phyloP scores from a whole-genome alignment of 345 rosid species.

The Populus pruinosa region DNA sequence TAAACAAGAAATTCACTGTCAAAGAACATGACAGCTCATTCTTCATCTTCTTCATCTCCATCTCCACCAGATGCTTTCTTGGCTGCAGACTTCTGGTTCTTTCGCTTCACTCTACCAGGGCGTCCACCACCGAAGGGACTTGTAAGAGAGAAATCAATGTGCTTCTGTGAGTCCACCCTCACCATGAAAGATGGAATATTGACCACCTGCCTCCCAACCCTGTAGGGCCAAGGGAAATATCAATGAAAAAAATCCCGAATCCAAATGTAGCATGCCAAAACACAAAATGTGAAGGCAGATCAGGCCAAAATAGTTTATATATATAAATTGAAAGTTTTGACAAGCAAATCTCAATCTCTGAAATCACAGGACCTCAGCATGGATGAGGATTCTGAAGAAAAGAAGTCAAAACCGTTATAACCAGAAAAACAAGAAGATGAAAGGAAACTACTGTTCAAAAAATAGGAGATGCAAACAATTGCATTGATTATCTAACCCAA shows the following conservation, averaged over 20 bases:
- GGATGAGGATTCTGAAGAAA: not conserved
- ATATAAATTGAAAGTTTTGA: not conserved
- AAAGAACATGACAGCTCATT: not conserved
- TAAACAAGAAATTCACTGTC: not conserved
- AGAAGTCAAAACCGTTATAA: not conserved
- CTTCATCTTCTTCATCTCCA: slow-evolving; percentile 13
- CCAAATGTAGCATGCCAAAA: not conserved
- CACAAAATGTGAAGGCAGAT: not conserved
- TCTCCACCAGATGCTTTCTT: slow-evolving; percentile 18
- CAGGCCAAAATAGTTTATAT: too few relatives aligned
- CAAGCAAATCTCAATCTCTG: not conserved
- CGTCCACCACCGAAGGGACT: slow-evolving; percentile 67
- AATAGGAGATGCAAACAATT: not conserved
- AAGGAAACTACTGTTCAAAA: not conserved
- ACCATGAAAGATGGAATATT: slow-evolving; percentile 73
- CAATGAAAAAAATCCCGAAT: not conserved
- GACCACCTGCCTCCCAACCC: slow-evolving; percentile 76
- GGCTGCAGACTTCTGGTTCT: slow-evolving; percentile 13
- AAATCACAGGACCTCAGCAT: not conserved
- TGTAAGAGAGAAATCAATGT: slow-evolving; percentile 64
- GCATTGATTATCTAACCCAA: not conserved
- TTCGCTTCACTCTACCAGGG: slow-evolving; percentile 21
- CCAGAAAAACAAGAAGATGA: not conserved
- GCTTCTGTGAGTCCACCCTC: slow-evolving; percentile 64
- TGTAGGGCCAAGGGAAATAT: not conserved